Evolutionary conservation across 768 basidiomycete genomes (phyloP).

Genomic region (Suillus bovinus): DNA sequence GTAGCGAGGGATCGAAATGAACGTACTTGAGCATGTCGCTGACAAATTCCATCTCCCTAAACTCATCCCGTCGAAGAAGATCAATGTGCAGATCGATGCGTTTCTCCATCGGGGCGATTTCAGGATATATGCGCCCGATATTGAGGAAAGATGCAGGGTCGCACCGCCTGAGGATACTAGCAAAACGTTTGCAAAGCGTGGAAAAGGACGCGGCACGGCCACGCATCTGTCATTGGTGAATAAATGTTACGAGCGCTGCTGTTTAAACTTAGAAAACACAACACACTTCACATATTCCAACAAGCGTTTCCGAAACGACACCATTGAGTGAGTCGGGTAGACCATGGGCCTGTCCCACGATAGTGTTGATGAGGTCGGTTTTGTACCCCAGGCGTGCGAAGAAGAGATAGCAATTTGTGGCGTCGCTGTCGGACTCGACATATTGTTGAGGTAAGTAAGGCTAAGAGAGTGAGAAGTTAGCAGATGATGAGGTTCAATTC

Average conservation of each 20-base stretch:
- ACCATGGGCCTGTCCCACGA: constrained; percentile 80
- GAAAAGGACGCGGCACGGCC: constrained; percentile 80
- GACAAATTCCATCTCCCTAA: constrained; percentile 92
- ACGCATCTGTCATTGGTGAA: constrained; percentile 59
- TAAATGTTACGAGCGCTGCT: not conserved
- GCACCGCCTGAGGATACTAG: constrained; percentile 77
- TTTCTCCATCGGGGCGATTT: constrained; percentile 87
- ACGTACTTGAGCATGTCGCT: constrained; percentile 85
- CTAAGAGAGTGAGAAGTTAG: constrained; percentile 36
- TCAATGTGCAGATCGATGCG: constrained; percentile 92
- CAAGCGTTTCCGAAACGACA: constrained; percentile 78
- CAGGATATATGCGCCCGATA: constrained; percentile 79
- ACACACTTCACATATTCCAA: constrained; percentile 91
- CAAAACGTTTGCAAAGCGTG: constrained; percentile 86
- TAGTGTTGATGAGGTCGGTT: constrained; percentile 79
- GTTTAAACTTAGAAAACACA: not conserved
- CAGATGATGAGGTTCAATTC: not conserved
- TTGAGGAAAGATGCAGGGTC: constrained; percentile 85
- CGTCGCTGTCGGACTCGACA: constrained; percentile 84
- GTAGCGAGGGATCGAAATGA: not conserved
- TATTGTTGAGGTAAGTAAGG: constrained; percentile 92
- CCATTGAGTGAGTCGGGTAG: constrained; percentile 85
- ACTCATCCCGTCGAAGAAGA: constrained; percentile 81
- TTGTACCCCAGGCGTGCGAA: constrained; percentile 90
- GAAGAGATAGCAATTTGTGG: constrained; percentile 88